phyloP scores from a whole-genome alignment of 345 rosid species.

The Murraya koenigii region DNA sequence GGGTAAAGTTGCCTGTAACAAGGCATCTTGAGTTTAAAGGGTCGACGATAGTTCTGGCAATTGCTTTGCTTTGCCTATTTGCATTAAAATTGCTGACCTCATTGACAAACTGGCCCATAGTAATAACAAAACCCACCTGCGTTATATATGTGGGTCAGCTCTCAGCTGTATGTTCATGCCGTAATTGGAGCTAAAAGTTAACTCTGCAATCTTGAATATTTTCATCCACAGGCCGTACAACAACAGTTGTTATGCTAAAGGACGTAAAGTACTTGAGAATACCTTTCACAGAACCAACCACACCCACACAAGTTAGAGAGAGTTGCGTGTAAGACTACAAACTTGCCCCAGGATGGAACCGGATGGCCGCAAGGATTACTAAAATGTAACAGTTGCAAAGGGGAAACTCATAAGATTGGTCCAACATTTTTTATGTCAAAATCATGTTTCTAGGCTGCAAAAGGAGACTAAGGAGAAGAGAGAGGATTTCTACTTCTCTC shows the following conservation, averaged over 20 bases:
- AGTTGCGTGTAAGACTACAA: slow-evolving; percentile 21
- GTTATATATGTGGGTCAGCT: background rate
- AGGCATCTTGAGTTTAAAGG: slow-evolving; percentile 14
- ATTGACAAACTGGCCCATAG: slow-evolving; percentile 11
- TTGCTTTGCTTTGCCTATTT: slow-evolving; percentile 6
- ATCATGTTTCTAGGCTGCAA: slow-evolving; percentile 12
- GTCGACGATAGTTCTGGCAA: slow-evolving; percentile 9
- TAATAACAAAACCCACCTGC: background rate
- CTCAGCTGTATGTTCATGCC: background rate
- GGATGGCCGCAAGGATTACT: background rate
- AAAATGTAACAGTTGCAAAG: background rate
- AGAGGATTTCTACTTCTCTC: slow-evolving; percentile 15
- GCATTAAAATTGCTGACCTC: slow-evolving; percentile 15
- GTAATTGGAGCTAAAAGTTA: background rate
- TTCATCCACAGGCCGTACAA: background rate
- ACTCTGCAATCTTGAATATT: background rate
- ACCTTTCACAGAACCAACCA: background rate
- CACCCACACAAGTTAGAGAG: background rate
- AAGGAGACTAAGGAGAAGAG: background rate
- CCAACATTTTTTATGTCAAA: slow-evolving; percentile 9
- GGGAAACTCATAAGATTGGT: background rate
- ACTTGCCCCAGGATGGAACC: background rate
- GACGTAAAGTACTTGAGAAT: background rate
- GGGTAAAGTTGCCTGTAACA: slow-evolving; percentile 18
- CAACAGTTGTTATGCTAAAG: background rate